Evolutionary conservation across 192 early-diverging fungal genomes (phyloP).

Genomic region (Thamnidium elegans): DNA sequence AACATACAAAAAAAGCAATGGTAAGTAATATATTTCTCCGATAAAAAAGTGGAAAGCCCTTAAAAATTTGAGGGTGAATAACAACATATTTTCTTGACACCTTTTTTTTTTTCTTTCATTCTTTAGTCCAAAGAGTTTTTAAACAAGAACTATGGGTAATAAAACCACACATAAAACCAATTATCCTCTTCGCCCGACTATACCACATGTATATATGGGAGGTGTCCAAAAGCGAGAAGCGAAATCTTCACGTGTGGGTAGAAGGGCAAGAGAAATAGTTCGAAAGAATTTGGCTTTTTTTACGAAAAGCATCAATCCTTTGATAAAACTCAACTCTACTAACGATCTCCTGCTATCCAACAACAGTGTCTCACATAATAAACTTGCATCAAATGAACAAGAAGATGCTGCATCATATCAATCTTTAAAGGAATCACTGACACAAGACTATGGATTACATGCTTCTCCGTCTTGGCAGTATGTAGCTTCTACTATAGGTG

Average conservation of each 20-base stretch:
- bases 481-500: neutral
- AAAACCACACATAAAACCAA: too few species aligned
- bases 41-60: too few species aligned
- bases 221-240: neutral
- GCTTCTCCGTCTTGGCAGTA: neutral
- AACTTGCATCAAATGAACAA: neutral
- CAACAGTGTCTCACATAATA: neutral
- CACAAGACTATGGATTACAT: neutral
- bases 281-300: constrained; percentile 3
- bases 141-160: too few species aligned
- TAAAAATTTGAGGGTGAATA: too few species aligned
- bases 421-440: neutral
- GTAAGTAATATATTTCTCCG: too few species aligned
- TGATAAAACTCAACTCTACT: constrained; percentile 1
- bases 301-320: neutral
- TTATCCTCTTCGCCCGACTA: too few species aligned
- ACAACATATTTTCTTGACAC: too few species aligned
- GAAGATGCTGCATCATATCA: neutral
- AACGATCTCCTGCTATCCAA: too few species aligned
- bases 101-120: too few species aligned
- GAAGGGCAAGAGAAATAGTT: neutral
- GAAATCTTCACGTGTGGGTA: neutral
- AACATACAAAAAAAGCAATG: too few species aligned
- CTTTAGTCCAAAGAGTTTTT: too few species aligned
- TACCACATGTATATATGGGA: too few species aligned